A percentile compares a stretch with the other conserved stretches of the same genome.
phyloP scores from a whole-genome alignment of 495 filamentous ascomycete genomes.

The Tuber brumale region DNA sequence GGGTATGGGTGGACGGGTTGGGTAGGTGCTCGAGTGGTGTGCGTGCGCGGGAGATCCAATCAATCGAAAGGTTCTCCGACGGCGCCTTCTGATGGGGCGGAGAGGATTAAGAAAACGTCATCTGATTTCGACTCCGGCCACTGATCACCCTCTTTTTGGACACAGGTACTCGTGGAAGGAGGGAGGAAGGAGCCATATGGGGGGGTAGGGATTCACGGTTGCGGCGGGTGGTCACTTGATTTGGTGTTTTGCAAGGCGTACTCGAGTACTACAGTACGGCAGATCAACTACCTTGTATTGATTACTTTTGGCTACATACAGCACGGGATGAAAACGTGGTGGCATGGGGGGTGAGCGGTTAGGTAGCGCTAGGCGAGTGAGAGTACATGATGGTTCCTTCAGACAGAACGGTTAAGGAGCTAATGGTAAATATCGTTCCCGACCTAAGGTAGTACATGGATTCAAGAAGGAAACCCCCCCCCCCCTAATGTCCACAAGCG shows the following conservation, averaged over 20 bases:
- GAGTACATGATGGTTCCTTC: neutral
- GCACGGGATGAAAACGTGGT: neutral
- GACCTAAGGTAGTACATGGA: neutral
- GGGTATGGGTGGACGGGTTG: neutral
- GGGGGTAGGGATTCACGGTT: neutral
- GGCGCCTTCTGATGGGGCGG: neutral
- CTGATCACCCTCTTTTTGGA: neutral
- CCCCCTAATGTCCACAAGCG: neutral
- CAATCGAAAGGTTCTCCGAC: neutral
- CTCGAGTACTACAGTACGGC: neutral
- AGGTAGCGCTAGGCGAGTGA: neutral
- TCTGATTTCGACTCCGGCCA: neutral
- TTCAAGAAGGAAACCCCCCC: slow-evolving; percentile 10
- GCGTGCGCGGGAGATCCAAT: neutral
- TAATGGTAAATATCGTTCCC: neutral
- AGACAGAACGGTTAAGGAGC: neutral
- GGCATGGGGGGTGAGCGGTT: neutral
- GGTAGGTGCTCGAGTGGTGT: neutral
- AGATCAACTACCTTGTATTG: neutral
- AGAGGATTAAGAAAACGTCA: neutral
- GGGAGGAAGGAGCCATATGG: neutral
- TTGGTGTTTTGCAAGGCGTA: neutral
- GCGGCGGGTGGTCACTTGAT: neutral
- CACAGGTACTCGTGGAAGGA: too few relatives aligned
- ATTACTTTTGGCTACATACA: neutral